Base-by-base conservation (phyloP, 116 monocot species). In the Zostera marina region DNA sequence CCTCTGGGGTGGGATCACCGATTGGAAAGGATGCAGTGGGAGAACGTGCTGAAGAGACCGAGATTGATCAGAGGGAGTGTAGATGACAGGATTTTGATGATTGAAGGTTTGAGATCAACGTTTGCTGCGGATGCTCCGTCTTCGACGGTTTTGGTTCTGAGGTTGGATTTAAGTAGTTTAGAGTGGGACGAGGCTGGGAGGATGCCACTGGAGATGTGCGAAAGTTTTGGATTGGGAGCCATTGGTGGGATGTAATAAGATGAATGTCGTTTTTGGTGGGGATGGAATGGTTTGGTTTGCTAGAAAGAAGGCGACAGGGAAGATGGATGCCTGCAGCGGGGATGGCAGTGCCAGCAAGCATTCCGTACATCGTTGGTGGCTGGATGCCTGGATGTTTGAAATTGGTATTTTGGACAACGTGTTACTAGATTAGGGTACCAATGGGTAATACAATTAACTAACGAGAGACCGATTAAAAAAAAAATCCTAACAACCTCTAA, bases 231-330 rank as follows among this genome's bases (percentile, higher is more conserved):
- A 1, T 76, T 79, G 32, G 72, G 22, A 25, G 59, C 16, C 45
- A 60, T 1, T 16, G 52, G 20, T 45, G 77, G 45, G 47, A 85
- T n/a, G 76, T 56, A 96, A 89, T 63, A 96, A 98, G 73, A 90
- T 90, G 43, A 98, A 98, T 83, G 90, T n/a, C n/a, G n/a, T 90
- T n/a, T 98, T 98, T 52, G 98, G 98, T 1, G 98, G 90, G 25
- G 81, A 86, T 25, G 98, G 98, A 41, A 79, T 76, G 69, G 98
- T 98, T 7, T 98, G 85, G 90, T 98, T 98, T 60, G 80, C 98
- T 1, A 90, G 98, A 53, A 98, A 83, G 76, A 78, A 81, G 62
- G 98, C 81, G 53, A 76, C 61, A 60, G 86, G 98, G 19, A 90
- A 73, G 70, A 62, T 90, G 76, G 90, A n/a, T n/a, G n/a, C n/a